Conservation (phyloP, 805 yeast species). For the Lipomyces spencermartinsiae region DNA sequence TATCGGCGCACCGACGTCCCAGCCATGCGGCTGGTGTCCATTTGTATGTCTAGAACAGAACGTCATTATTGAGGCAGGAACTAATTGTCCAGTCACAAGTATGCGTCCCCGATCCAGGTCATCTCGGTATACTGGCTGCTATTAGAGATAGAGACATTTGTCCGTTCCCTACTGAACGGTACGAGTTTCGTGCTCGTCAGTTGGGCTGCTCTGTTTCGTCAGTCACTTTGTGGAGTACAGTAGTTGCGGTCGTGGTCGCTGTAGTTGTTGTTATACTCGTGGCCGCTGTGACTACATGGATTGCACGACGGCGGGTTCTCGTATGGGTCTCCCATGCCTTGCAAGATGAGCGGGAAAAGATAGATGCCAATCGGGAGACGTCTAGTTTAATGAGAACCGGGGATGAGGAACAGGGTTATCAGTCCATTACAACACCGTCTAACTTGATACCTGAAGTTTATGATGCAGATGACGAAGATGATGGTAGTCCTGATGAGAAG, state of each 20-base stretch:
- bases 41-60: slow-evolving; percentile 19
- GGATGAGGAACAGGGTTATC: not conserved
- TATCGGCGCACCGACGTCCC: slow-evolving; percentile 17
- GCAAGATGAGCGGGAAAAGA: slow-evolving; percentile 1
- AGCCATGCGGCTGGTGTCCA: slow-evolving; percentile 35
- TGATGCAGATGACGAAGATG: slow-evolving; percentile 13
- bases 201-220: slow-evolving; percentile 31
- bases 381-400: not conserved
- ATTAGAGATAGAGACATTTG: slow-evolving; percentile 28
- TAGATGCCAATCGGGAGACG: not conserved
- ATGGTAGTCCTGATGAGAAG: not conserved
- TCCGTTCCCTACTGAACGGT: slow-evolving; percentile 24
- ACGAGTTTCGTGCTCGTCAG: slow-evolving; percentile 30
- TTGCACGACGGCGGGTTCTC: slow-evolving; percentile 21
- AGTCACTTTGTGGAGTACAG: slow-evolving; percentile 28
- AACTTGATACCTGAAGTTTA: not conserved
- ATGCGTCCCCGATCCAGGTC: slow-evolving; percentile 32
- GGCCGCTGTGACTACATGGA: slow-evolving; percentile 8
- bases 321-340: slow-evolving; percentile 11
- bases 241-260: slow-evolving; percentile 23
- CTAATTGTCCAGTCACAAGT: slow-evolving; percentile 17
- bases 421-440: not conserved
- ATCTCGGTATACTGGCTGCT: slow-evolving; percentile 27
- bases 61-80: not conserved
- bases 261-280: slow-evolving; percentile 7